Evolutionary conservation across 257 asterid species (phyloP), one percentile per base, ranked within the genome.

Genomic region (Rauvolfia tetraphylla): DNA sequence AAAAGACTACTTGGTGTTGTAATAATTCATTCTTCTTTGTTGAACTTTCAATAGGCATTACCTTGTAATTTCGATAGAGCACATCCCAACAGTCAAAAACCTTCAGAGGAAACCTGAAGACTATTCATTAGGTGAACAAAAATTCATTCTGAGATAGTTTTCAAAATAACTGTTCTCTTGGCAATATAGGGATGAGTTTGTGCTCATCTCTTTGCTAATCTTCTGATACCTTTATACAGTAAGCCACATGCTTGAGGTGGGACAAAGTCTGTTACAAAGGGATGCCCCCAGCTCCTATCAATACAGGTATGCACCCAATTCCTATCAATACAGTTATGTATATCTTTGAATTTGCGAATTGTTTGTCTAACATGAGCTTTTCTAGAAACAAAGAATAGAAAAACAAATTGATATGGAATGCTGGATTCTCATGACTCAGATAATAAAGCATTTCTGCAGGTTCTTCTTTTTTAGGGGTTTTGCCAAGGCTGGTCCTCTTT

Each of bases 41-140:
- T 72, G 75, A 51, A 76, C 25, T 46, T 38, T 53, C 76, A 75
- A 79, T 76, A 92, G 93, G 94, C 99, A 92, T 84, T 95, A 95
- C 89, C 86, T 92, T 88, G 98, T 91, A 79, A 89, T 95, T 84
- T 91, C 98, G 69, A 77, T 81, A 80, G 85, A 87, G 80, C 99
- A 95, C 88, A 88, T 92, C 81, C 88, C 96, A 34, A 92, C 99
- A 0, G 96, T 90, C 20, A 87, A 84, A 49, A 81, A 89, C 73
- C 97, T 94, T 63, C 77, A 73, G 75, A 80, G 85, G 82, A 82
- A 86, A 71, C 51, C 87, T 0, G 88, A 88, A 76, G 97, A 94
- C 84, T 88, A 76, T 78, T 53, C 84, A 68, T 84, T 95, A 71
- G 97, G 97, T 90, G 73, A 86, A 33, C 38, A 33, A 44, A 27